Evolutionary conservation across 2,329 filamentous ascomycete genomes (phyloP), one percentile per base, ranked within the genome.

Genomic region (Hypoxylon sp.): DNA sequence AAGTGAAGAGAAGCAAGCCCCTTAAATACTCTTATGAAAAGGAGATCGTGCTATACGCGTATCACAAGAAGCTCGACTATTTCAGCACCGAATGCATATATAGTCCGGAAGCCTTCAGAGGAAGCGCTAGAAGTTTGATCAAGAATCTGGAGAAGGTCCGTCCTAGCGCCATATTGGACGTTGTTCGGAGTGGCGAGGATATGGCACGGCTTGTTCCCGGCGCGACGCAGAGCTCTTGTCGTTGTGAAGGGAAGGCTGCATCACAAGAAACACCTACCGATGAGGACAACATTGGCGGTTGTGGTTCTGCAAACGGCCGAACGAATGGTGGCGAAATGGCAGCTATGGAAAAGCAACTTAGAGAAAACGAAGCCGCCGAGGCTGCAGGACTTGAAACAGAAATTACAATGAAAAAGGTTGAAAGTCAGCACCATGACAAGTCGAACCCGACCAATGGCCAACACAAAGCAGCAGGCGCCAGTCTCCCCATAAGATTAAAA

Each of bases 71-170:
- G 79, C 85, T 99, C 70, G 94, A 98, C 78, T 99, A 99, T 81
- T 99, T 99, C 81, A 97, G 91, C 75, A 99, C 96, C 0, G 96
- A 99, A 81, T 99, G 96, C 83, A 94, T 99, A 67, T 99, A 99
- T 83, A 97, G 93, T 59, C 96, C 96, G 0, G 96, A 99, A 80
- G 96, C 96, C 1, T 99, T 99, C 77, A 87, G 96, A 65, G 96
- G 96, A 2, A 97, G 93, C 72, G 96, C 96, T 1, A 88, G 96
- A 70, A 93, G 91, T 25, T 82, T 99, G 64, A 97, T 99, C 80
- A 99, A 99, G 82, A 97, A 95, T 73, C 83, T 99, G 32, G 96
- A 99, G 80, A 92, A 92, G 73, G 93, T 99, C 6, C 87, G 96
- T 1, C 95, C 96, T 1, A 98, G 94, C 75, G 94, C 95, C 2